Evolutionary conservation across 2,329 filamentous ascomycete genomes (phyloP).

Genomic region (Pseudonectria foliicola): DNA sequence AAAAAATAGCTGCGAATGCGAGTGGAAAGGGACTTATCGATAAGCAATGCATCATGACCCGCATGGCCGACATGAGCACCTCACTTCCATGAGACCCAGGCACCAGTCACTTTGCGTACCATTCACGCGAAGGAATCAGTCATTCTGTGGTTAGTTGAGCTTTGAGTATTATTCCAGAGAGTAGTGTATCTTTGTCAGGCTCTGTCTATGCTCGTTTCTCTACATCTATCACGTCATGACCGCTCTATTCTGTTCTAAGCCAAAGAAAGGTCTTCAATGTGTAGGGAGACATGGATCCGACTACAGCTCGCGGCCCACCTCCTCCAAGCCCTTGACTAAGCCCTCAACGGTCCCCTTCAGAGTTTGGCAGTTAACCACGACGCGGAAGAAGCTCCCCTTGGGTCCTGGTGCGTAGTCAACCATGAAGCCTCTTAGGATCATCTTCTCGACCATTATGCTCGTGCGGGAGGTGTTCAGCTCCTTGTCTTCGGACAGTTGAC

Average conservation of each 20-base stretch:
- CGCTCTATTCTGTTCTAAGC: background rate
- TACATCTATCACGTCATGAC: background rate
- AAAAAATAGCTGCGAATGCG: conserved; percentile 4
- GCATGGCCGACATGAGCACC: background rate
- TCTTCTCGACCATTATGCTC: conserved; percentile 37
- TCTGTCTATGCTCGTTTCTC: too few species aligned
- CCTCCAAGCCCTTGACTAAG: conserved; percentile 46
- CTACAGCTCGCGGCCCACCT: conserved; percentile 29
- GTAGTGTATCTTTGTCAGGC: too few species aligned
- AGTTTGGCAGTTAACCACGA: conserved; percentile 53
- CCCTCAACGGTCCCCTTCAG: conserved; percentile 43
- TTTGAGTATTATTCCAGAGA: background rate
- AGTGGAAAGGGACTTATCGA: conserved; percentile 7
- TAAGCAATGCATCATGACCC: conserved; percentile 9
- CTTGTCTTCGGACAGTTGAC: conserved; percentile 36
- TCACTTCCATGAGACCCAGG: too few species aligned
- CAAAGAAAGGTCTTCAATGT: too few species aligned
- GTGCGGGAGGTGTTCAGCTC: conserved; percentile 44
- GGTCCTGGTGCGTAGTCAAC: conserved; percentile 53
- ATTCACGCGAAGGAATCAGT: too few species aligned
- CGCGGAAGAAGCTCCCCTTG: conserved; percentile 50
- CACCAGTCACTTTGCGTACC: too few species aligned
- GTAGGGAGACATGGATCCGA: background rate
- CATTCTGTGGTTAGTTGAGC: too few species aligned
- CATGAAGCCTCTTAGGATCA: conserved; percentile 51